Conservation (phyloP, 208 protist species). For the Novymonas esmeraldas region DNA sequence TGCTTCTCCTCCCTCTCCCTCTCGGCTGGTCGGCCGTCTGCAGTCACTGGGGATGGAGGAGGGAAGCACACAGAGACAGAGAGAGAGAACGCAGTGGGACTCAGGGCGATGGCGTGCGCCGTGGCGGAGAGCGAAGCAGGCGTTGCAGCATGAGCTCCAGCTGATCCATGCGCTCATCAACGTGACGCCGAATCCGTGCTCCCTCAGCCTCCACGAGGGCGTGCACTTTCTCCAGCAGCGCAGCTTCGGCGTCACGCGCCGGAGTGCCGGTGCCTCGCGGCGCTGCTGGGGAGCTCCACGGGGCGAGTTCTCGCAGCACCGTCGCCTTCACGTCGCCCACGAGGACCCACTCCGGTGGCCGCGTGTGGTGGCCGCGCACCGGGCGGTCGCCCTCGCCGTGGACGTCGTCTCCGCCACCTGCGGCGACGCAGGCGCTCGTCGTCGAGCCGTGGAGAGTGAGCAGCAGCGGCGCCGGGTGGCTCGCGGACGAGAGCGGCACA, state of each 20-base stretch:
- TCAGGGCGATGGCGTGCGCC: too few relatives aligned
- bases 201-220: slow-evolving; percentile 19
- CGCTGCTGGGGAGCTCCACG: slow-evolving; percentile 4
- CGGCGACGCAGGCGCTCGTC: not conserved
- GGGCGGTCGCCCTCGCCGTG: not conserved
- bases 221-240: slow-evolving; percentile 8
- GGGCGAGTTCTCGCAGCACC: not conserved
- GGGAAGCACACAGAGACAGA: too few relatives aligned
- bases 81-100: too few relatives aligned
- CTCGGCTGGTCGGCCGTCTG: too few relatives aligned
- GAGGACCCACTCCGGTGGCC: not conserved
- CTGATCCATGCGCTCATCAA: slow-evolving; percentile 24
- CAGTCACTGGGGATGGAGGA: not conserved
- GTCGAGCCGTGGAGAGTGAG: slow-evolving; percentile 9
- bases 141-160: slow-evolving; percentile 18
- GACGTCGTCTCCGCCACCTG: not conserved
- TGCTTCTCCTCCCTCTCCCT: too few relatives aligned
- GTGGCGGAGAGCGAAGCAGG: not conserved
- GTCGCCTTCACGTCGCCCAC: slow-evolving; percentile 5
- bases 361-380: slow-evolving; percentile 10
- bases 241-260: not conserved
- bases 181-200: slow-evolving; percentile 17
- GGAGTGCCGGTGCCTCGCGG: not conserved
- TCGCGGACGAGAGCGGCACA: not conserved
- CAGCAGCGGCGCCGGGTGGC: slow-evolving; percentile 2